Base-by-base conservation (phyloP, 306 rosid genomes). In the Vigna nakashimae region DNA sequence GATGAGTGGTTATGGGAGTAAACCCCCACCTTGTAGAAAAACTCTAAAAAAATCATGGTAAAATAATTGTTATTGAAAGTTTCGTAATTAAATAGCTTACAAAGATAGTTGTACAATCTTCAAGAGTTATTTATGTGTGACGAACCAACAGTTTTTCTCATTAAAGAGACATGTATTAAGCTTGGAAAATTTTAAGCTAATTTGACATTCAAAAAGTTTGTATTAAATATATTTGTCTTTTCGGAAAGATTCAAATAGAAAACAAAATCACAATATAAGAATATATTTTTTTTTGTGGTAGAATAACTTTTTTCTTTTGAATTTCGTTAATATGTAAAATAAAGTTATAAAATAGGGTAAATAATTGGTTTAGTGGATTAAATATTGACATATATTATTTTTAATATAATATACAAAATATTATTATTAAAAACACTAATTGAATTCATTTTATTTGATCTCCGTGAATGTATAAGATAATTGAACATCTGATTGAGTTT, bases 91-190 rank as follows among this genome's bases (percentile, higher is more conserved):
- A 60, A 14, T 60, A 60, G 66, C 66, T 60, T 30, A 60, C 66
- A 60, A 60, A 60, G 42, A 60, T 30, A 60, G 66, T 30, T 60
- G 66, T 6, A 30, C 42, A 60, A 28, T 28, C 32, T 17, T 60
- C 66, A 60, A 59, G 10, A 60, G 40, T 59, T 59, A 59, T 26
- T 59, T 59, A 59, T 26, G 5, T 6, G 15, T 6, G 43, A 60
- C 6, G 20, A 60, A 30, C 42, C 66, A 5, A 60, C 66, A 28
- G 11, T 60, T 60, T 60, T 14, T 40, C 66, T 30, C 66, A 60
- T 60, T 30, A 60, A 60, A 30, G 24, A 13, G 42, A 40, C 8
- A 6, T 13, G 43, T 28, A 60, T 15, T 28, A 6, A 59, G 20
- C 42, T 60, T 60, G 66, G 6, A 28, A 28, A 60, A 14, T n/a